Percentiles rank a stretch among this genome's conserved stretches.
These are phyloP conservation scores for Entamoeba nuttalli DNA, from an alignment of 208 protist species.

Conservation along the genomic window DNA sequence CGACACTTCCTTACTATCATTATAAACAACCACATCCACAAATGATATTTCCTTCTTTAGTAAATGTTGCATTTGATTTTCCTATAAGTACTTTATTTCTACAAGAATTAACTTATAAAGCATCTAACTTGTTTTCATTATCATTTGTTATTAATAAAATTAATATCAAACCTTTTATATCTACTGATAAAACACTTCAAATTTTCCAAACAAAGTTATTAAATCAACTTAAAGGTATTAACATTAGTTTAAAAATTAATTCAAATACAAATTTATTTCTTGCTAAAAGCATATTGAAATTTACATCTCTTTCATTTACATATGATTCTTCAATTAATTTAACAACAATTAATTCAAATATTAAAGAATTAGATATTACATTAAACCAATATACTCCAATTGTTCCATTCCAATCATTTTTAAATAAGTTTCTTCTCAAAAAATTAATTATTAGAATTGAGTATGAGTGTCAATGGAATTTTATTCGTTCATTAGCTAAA, in stretches of 20 bases:
- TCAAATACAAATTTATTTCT: no score
- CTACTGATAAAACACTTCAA: no score
- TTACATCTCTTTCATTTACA: no score
- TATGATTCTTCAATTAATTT: no score
- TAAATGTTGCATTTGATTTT: not conserved
- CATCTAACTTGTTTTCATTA: not conserved
- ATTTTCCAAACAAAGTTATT: no score
- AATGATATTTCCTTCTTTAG: not conserved
- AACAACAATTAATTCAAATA: not conserved
- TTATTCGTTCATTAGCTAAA: not conserved
- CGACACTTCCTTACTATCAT: not conserved
- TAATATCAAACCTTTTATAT: no score
- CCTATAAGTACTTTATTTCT: not conserved
- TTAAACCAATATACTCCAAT: not conserved
- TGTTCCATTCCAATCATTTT: not conserved
- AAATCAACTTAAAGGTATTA: no score
- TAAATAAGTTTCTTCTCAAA: not conserved
- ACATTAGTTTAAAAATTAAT: no score
- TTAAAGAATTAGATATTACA: not conserved
- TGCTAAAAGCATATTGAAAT: no score
- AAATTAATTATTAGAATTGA: not conserved
- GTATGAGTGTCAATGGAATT: not conserved
- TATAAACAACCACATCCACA: not conserved
- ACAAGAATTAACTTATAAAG: not conserved
- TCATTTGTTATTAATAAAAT: no score